Base-by-base conservation (phyloP, 345 rosid genomes). In the Ricinus communis region DNA sequence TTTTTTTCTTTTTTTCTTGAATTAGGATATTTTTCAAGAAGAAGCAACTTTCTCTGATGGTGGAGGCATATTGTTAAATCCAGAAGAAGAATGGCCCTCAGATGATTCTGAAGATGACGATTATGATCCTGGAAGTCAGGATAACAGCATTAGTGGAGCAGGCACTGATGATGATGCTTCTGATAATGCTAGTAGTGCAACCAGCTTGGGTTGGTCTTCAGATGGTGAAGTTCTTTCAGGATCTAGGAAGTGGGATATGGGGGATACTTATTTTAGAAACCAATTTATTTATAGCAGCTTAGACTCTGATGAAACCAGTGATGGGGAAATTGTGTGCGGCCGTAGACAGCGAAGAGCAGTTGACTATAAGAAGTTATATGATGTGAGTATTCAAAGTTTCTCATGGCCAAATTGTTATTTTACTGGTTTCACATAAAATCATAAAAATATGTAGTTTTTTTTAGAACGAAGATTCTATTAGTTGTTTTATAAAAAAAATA, bases 31-130 rank as follows among this genome's bases (percentile, higher is more conserved):
- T 71, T 95, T 92, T 76, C 83, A 81, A 63, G 93, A 88, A 74
- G 98, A 90, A 85, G 98, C 97, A 75, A 83, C 74, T 70, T 62
- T 75, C 27, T 88, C 89, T 41, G 86, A 83, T 65, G 93, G 87
- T 61, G 85, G 82, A 56, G 71, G 64, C 57, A 81, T 79, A 36
- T 79, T 77, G 59, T 69, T 88, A 41, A 90, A 91, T 79, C 84
- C 78, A 22, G 97, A 87, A 67, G 88, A 75, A 25, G 90, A 88
- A 40, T 95, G 99, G 98, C 99, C 99, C 79, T 93, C 97, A 8
- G 99, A 95, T 87, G 99, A 95, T 80, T 93, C 98, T 36, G 82
- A 83, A 72, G 99, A 95, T 84, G 87, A 84, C 66, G 94, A 95
- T 73, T 95, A 95, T 81, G 90, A 91, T 79, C 98, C 98, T 41